phyloP scores from a whole-genome alignment of 2,329 filamentous ascomycete species.

The Drechslerella coelobrocha region DNA sequence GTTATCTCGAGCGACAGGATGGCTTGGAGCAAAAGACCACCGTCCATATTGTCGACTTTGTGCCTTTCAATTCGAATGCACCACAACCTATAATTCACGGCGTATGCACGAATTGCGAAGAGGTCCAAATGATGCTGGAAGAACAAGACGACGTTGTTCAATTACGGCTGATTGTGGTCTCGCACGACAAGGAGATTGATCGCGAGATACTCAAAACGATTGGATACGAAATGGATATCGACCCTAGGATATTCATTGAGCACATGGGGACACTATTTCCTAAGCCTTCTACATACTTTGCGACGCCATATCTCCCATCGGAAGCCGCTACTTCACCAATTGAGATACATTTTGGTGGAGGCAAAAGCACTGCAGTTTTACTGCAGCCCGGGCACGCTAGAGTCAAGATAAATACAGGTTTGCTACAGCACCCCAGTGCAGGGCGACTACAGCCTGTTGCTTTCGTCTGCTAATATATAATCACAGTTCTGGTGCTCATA shows the following conservation, averaged over 20 bases:
- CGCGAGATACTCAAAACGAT: slow-evolving; percentile 38
- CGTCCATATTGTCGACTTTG: slow-evolving; percentile 42
- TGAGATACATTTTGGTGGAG: slow-evolving; percentile 47
- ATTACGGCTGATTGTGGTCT: slow-evolving; percentile 30
- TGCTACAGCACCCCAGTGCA: not conserved
- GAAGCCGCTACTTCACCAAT: slow-evolving; percentile 42
- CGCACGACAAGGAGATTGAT: slow-evolving; percentile 44
- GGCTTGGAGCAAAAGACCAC: slow-evolving; percentile 9
- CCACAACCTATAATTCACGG: slow-evolving; percentile 46
- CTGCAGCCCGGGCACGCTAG: slow-evolving; percentile 19
- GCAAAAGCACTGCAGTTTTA: slow-evolving; percentile 35
- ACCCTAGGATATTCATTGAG: slow-evolving; percentile 43
- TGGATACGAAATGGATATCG: slow-evolving; percentile 45
- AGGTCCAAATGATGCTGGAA: slow-evolving; percentile 36
- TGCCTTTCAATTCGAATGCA: slow-evolving; percentile 18
- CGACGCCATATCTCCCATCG: slow-evolving; percentile 41
- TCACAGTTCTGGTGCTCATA: slow-evolving; percentile 41
- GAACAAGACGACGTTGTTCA: slow-evolving; percentile 41
- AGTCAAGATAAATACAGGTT: slow-evolving; percentile 39
- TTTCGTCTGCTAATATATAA: slow-evolving; percentile 3
- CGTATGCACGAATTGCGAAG: slow-evolving; percentile 34
- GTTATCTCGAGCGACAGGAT: slow-evolving; percentile 31
- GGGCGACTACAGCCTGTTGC: not conserved
- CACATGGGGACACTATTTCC: slow-evolving; percentile 47
- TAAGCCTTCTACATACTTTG: slow-evolving; percentile 38